Conservation (phyloP, 768 basidiomycete genomes). For the Mycena latifolia region DNA sequence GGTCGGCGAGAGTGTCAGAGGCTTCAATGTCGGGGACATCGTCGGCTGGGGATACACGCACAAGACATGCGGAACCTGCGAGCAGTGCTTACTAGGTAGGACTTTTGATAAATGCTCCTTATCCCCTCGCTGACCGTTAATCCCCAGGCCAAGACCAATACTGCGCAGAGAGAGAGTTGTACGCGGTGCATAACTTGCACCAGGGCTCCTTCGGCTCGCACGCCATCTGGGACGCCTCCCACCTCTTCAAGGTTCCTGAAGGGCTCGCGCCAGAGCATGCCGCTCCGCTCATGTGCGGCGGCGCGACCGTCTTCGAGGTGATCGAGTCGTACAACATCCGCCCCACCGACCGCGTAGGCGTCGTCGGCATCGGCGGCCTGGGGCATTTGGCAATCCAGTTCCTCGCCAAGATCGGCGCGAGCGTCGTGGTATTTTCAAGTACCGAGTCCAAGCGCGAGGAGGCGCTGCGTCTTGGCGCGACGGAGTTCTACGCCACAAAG, state of each 20-base stretch:
- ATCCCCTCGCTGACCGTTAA: background rate
- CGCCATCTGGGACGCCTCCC: conserved; percentile 49
- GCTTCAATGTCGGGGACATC: conserved; percentile 10
- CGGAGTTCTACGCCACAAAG: conserved; percentile 19
- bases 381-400: too few species aligned
- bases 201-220: conserved; percentile 41
- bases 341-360: too few species aligned
- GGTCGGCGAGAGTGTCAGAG: conserved; percentile 8
- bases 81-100: conserved; percentile 45
- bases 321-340: too few species aligned
- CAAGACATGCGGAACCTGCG: conserved; percentile 46
- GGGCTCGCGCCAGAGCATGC: conserved; percentile 44
- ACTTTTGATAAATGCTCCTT: background rate
- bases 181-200: too few species aligned
- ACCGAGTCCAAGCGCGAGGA: conserved; percentile 46
- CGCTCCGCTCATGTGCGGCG: too few species aligned
- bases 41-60: conserved; percentile 42
- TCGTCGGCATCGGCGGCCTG: too few species aligned
- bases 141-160: too few species aligned
- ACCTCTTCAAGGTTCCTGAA: conserved; percentile 50
- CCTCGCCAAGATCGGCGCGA: conserved; percentile 20
- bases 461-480: conserved; percentile 38
- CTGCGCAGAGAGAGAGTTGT: too few species aligned
- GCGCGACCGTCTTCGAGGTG: too few species aligned
- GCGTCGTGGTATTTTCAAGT: conserved; percentile 21